Base-by-base conservation (phyloP, 2,329 filamentous ascomycete species). In the Cadophora malorum region DNA sequence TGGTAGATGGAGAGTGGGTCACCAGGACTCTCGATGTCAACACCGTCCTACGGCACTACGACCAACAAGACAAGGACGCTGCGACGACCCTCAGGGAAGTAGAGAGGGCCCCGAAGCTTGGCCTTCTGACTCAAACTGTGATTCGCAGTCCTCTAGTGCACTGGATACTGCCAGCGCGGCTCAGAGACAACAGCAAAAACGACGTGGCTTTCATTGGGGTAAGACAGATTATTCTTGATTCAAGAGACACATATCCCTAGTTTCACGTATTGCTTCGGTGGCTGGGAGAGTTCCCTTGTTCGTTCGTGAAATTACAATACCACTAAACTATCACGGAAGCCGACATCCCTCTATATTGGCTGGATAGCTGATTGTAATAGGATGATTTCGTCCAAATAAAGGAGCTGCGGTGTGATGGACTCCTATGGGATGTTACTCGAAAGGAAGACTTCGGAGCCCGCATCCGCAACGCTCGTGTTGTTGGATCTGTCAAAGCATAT, bases 151-250 rank as follows among this genome's bases (percentile, higher is more conserved):
- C 94, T 1, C 82, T 91, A 45, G 85, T 91, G 66, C 90, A 90
- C 76, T 91, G 87, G 82, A 90, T 97, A 53, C 81, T 97, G 16
- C 92, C 94, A 14, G 92, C 90, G n/a, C 88, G 90, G 68, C 83
- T 98, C 68, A 86, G 94, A 67, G 89, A 89, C 65, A 83, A 84
- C 63, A 79, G 84, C 53, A 83, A 89, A 69, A 94, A 96, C 73
- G 94, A 98, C 80, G 88, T 97, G 71, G 90, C 94, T 47, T 93
- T 97, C 74, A 85, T 99, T 67, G 92, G 94, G 64, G 89, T 91
- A 83, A 80, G 88, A 84, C 35, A n/a, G 63, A 31, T 63, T 67
- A 70, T 67, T 67, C 67, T 56, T 70, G 69, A 31, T 59, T 53
- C 67, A 21, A 49, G 50, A 23, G 21, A 52, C 45, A 14, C 25